These are phyloP conservation scores for Chytridiales sp. DNA, from an alignment of 371 early-diverging fungal genomes.

Conservation along the genomic window DNA sequence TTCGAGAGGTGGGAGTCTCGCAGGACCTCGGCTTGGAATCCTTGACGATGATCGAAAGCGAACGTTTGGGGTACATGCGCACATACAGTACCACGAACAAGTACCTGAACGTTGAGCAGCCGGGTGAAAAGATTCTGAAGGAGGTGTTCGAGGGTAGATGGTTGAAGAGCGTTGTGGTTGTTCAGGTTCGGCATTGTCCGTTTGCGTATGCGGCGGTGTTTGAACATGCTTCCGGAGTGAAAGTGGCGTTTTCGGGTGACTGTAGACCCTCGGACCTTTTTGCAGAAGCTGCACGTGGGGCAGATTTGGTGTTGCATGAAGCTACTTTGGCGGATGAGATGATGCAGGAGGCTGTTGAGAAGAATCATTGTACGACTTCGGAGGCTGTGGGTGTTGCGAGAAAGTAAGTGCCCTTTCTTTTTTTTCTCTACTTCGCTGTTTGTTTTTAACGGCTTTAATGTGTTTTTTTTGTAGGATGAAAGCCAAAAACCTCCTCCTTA, in stretches of 20 bases:
- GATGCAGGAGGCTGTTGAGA: slow-evolving; percentile 75
- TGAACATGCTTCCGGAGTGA: slow-evolving; percentile 13
- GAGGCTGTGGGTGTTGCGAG: slow-evolving; percentile 87
- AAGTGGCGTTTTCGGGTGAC: slow-evolving; percentile 82
- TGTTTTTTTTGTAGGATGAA: slow-evolving; percentile 61
- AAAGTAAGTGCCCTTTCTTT: slow-evolving; percentile 38
- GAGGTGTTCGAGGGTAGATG: neutral
- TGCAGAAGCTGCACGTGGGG: slow-evolving; percentile 61
- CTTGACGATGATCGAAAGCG: too few relatives aligned
- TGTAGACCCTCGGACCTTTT: slow-evolving; percentile 86
- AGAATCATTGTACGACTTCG: slow-evolving; percentile 85
- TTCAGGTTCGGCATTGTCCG: slow-evolving; percentile 28
- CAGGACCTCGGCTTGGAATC: too few relatives aligned
- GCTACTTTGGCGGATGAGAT: slow-evolving; percentile 90
- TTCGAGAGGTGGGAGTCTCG: too few relatives aligned
- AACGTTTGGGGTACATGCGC: too few relatives aligned
- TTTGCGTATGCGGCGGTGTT: slow-evolving; percentile 29
- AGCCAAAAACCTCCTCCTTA: slow-evolving; percentile 81
- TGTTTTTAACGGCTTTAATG: neutral
- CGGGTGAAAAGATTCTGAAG: too few relatives aligned
- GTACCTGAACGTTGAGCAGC: too few relatives aligned
- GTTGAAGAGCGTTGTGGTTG: slow-evolving; percentile 5
- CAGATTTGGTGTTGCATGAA: slow-evolving; percentile 90
- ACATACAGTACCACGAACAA: too few relatives aligned
- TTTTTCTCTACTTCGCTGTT: neutral